Percentiles rank a stretch among this genome's conserved stretches.
Evolutionary conservation across 495 filamentous ascomycete species (phyloP).

Genomic region (Barbatosphaeria neglecta): DNA sequence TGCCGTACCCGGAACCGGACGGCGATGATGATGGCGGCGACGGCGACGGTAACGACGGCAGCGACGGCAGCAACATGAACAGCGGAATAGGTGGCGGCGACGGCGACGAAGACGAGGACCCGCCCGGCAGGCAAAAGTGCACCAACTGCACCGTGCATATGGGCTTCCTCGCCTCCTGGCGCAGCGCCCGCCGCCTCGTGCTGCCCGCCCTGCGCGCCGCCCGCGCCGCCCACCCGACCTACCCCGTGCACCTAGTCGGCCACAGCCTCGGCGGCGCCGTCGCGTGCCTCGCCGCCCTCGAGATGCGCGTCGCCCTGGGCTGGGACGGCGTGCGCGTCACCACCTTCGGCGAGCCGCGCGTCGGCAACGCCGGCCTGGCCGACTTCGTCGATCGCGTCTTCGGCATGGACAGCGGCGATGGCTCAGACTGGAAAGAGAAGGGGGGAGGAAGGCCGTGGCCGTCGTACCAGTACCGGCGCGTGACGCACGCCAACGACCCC

Average conservation of each 20-base stretch:
- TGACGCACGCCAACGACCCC: constrained; percentile 81
- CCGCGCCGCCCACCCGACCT: constrained; percentile 49
- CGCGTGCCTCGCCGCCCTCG: constrained; percentile 73
- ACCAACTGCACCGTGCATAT: constrained; percentile 81
- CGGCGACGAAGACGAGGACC: constrained; percentile 1
- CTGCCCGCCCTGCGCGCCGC: constrained; percentile 46
- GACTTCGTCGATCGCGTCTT: constrained; percentile 60
- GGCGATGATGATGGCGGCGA: constrained; percentile 17
- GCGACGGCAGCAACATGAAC: constrained; percentile 8
- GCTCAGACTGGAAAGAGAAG: constrained; percentile 5
- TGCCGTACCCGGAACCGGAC: constrained; percentile 59
- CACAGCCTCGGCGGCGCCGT: constrained; percentile 92
- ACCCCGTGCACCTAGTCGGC: constrained; percentile 66
- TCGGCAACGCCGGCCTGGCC: constrained; percentile 66
- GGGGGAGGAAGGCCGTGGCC: constrained; percentile 13
- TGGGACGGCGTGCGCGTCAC: constrained; percentile 62
- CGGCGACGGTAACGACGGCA: constrained; percentile 1
- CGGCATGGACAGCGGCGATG: no score
- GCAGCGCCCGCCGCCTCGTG: constrained; percentile 52
- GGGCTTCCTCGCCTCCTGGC: constrained; percentile 80
- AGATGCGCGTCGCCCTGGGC: constrained; percentile 42
- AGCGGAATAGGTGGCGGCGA: constrained; percentile 17
- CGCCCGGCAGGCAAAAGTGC: constrained; percentile 37
- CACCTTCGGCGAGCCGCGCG: constrained; percentile 83
- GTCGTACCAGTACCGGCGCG: constrained; percentile 48